Percentiles rank a stretch among this genome's conserved stretches.
These are phyloP conservation scores for Nannochloris sp. DNA, from an alignment of 139 green algal species.

Conservation along the genomic window DNA sequence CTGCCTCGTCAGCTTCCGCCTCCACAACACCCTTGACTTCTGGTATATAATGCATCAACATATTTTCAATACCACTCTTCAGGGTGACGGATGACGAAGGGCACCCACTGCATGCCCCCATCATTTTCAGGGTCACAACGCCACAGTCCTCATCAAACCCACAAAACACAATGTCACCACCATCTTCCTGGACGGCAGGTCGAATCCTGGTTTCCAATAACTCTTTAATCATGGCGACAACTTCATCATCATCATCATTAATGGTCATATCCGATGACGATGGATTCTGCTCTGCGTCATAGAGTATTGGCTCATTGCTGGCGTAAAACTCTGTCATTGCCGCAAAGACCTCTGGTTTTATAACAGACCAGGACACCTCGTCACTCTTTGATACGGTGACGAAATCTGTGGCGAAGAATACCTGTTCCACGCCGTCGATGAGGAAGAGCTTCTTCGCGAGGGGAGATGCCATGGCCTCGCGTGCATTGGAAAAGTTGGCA, in stretches of 20 bases:
- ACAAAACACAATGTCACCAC: constrained; percentile 90
- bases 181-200: constrained; percentile 89
- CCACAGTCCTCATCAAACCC: constrained; percentile 80
- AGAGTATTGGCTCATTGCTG: constrained; percentile 18
- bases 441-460: constrained; percentile 82
- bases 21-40: constrained; percentile 58
- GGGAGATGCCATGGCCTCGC: constrained; percentile 74
- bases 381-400: constrained; percentile 93
- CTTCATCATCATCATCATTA: constrained; percentile 44
- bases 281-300: constrained; percentile 2
- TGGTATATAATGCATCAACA: constrained; percentile 95
- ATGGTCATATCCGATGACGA: constrained; percentile 11
- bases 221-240: constrained; percentile 99
- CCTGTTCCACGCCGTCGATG: constrained; percentile 71
- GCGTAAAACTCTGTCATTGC: constrained; percentile 94
- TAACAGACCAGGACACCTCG: constrained; percentile 57
- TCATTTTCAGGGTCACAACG: constrained; percentile 86
- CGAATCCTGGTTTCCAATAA: constrained; percentile 97
- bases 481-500: constrained; percentile 66
- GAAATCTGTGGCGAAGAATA: constrained; percentile 97
- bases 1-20: constrained; percentile 58
- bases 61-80: constrained; percentile 98
- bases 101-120: constrained; percentile 76
- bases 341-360: constrained; percentile 94
- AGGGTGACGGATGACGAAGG: constrained; percentile 89